Base-by-base conservation (phyloP, 192 early-diverging fungal species). In the Coemansia sp. region DNA sequence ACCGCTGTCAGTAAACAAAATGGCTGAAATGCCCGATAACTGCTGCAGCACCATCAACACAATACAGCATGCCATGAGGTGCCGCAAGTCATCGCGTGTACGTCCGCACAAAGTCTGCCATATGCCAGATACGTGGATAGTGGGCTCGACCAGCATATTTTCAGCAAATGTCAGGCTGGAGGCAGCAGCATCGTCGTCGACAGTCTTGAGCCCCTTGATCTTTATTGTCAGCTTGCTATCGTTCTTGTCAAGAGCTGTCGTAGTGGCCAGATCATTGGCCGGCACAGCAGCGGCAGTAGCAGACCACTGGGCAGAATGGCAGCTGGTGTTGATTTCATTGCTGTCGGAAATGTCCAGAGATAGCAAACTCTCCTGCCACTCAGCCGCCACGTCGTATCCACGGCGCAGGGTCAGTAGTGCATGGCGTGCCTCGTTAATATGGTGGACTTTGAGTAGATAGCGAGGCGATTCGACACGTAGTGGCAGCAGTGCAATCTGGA, bases 391-490 rank as follows among this genome's bases (percentile, higher is more conserved):
- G 39, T 88, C 83, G 45, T 54, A 69, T 5, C 81, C 80, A 21
- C 84, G 80, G 24, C 87, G 80, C 37, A 92, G 68, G 6, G 79
- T 80, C 19, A 76, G 62, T 49, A 92, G 73, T 37, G 88, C 86
- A 49, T 85, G 73, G 22, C 85, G 79, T 38, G 87, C 84, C 25
- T 91, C 89, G 50, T 76, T 72, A 15, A 85, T 65, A 12, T 85
- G 82, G 24, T 84, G 82, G 21, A 83, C 65, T 35, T 83, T 72
- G 32, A 85, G 72, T 57, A 92, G 70, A 82, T 87, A 92, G 52
- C 85, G 84, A 7, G 89, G 91, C 37, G 83, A 86, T 66, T 88
- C 85, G 64, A 88, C 84, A 57, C 85, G 86, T 32, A 88, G 76
- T 7, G 85, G 84, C 8, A 91, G 73, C 55, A 84, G 43, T 0